A percentile compares a stretch with the other conserved stretches of the same genome.
These are phyloP conservation scores for Zychaea mexicana DNA, from an alignment of 371 early-diverging fungal genomes.

Conservation along the genomic window DNA sequence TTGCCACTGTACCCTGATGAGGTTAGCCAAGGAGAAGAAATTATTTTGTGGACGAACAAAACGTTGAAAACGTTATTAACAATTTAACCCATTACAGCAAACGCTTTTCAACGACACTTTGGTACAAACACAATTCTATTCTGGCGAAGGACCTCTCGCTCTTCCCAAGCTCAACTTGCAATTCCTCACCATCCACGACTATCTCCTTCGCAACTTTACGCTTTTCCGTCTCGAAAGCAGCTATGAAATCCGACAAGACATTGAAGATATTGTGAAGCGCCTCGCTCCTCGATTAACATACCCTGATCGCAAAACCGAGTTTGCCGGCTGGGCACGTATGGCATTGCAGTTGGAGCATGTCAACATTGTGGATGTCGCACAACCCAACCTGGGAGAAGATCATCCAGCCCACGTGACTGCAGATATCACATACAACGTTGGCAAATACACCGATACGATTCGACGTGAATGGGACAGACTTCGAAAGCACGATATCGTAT, in stretches of 20 bases:
- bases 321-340: constrained; percentile 94
- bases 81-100: constrained; percentile 23
- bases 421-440: constrained; percentile 69
- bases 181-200: constrained; percentile 91
- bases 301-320: constrained; percentile 65
- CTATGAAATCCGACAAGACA: constrained; percentile 84
- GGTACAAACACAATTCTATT: constrained; percentile 62
- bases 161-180: constrained; percentile 93
- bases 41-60: too few relatives aligned
- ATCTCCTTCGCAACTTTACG: constrained; percentile 84
- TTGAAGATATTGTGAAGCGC: constrained; percentile 86
- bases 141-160: constrained; percentile 72
- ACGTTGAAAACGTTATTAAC: too few relatives aligned
- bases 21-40: constrained; percentile 24
- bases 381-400: constrained; percentile 76
- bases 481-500: constrained; percentile 52
- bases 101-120: constrained; percentile 58
- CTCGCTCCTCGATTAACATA: constrained; percentile 71
- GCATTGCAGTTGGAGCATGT: constrained; percentile 72
- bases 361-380: constrained; percentile 72
- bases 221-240: constrained; percentile 80
- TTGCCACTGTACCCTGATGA: constrained; percentile 87
- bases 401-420: constrained; percentile 78
- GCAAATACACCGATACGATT: constrained; percentile 68
- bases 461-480: constrained; percentile 90